Conservation (phyloP, 495 filamentous ascomycete species). For the Zalerion maritima region DNA sequence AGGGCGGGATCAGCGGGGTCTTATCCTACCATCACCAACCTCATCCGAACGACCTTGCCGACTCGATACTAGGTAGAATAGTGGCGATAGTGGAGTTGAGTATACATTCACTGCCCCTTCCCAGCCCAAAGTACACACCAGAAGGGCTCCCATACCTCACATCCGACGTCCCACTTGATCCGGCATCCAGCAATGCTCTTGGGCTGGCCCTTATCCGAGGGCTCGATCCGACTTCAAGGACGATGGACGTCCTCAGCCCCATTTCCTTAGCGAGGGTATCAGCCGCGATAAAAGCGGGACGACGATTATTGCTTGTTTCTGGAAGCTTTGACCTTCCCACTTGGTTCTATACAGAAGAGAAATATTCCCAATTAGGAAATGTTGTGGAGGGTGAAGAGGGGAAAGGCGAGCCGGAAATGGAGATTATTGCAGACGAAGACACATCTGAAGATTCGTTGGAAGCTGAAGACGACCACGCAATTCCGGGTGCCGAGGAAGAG, state of each 20-base stretch:
- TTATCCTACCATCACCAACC: slow-evolving; percentile 33
- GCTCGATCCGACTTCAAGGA: slow-evolving; percentile 31
- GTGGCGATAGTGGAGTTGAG: slow-evolving; percentile 26
- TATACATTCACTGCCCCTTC: slow-evolving; percentile 11
- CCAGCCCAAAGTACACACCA: not conserved
- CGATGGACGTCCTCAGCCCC: slow-evolving; percentile 35
- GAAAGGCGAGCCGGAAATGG: slow-evolving; percentile 9
- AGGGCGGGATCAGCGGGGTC: slow-evolving; percentile 22
- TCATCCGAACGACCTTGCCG: slow-evolving; percentile 19
- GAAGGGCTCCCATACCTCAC: slow-evolving; percentile 10
- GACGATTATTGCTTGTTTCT: slow-evolving; percentile 36
- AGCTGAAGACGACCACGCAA: not conserved
- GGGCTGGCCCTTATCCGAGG: slow-evolving; percentile 40
- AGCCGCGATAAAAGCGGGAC: slow-evolving; percentile 13
- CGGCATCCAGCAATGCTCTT: slow-evolving; percentile 26
- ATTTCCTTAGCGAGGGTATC: slow-evolving; percentile 18
- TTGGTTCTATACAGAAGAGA: slow-evolving; percentile 43
- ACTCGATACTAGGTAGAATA: slow-evolving; percentile 31
- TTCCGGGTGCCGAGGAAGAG: slow-evolving; percentile 6
- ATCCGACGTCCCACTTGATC: slow-evolving; percentile 18
- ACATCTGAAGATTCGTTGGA: slow-evolving; percentile 5
- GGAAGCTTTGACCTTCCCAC: slow-evolving; percentile 42
- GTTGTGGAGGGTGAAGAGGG: slow-evolving; percentile 7
- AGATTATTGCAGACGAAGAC: slow-evolving; percentile 7
- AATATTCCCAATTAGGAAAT: slow-evolving; percentile 21